A percentile compares a stretch with the other conserved stretches of the same genome.
Conservation (phyloP, 768 basidiomycete genomes). For the Boletus fagicola region DNA sequence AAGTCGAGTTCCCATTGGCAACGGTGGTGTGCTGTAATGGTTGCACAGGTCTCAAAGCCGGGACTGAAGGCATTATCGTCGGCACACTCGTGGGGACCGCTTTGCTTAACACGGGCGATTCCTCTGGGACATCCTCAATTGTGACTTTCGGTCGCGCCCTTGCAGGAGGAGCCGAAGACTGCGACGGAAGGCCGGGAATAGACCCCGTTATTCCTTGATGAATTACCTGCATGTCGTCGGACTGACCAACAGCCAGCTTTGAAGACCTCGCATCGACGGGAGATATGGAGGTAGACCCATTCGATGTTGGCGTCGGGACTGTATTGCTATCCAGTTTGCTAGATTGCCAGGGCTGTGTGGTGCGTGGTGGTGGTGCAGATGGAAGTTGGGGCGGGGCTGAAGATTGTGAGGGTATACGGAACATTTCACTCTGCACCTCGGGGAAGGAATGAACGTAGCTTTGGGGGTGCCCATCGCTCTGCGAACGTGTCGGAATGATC, state of each 20-base stretch:
- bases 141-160: conserved; percentile 28
- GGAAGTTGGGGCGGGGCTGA: not conserved
- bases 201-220: conserved; percentile 15
- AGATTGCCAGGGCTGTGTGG: conserved; percentile 8
- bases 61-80: conserved; percentile 2
- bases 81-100: conserved; percentile 1
- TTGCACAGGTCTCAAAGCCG: conserved; percentile 10
- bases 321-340: conserved; percentile 4
- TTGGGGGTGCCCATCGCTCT: conserved; percentile 4
- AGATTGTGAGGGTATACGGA: conserved; percentile 19
- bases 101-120: conserved; percentile 17
- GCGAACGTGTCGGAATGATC: conserved; percentile 24
- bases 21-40: conserved; percentile 4
- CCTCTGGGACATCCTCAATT: conserved; percentile 30
- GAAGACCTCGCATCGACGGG: conserved; percentile 9
- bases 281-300: not conserved
- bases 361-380: not conserved
- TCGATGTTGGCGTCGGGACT: not conserved
- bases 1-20: not conserved
- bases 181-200: conserved; percentile 7
- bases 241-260: conserved; percentile 1
- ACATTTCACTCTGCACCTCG: conserved; percentile 24
- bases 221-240: conserved; percentile 7
- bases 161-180: conserved; percentile 6
- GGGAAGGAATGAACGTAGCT: conserved; percentile 6